Evolutionary conservation across 78 protist genomes (phyloP).

Genomic region (Tieghemostelium lacteum): DNA sequence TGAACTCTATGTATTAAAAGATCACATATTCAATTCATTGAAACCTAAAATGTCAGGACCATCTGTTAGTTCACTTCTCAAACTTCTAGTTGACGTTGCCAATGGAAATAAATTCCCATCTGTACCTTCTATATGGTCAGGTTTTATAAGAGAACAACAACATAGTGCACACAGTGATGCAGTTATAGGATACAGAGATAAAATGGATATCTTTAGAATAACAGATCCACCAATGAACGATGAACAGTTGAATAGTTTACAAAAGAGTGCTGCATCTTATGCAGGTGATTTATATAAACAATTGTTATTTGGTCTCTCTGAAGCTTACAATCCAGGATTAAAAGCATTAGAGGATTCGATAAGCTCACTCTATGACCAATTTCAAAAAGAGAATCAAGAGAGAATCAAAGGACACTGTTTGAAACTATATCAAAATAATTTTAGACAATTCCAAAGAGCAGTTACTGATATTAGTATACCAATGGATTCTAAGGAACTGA

Average conservation of each 20-base stretch:
- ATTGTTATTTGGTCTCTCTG: slow-evolving; percentile 53
- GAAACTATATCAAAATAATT: not conserved
- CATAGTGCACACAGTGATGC: slow-evolving; percentile 24
- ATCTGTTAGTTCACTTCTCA: slow-evolving; percentile 35
- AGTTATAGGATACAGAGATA: not conserved
- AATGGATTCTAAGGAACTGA: not conserved
- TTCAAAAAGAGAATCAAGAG: slow-evolving; percentile 13
- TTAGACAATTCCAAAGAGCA: not conserved
- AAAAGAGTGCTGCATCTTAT: not conserved
- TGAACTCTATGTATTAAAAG: slow-evolving; percentile 19
- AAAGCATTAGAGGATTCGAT: not conserved
- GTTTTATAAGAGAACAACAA: slow-evolving; percentile 74
- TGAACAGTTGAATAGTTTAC: slow-evolving; percentile 5
- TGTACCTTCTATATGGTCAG: slow-evolving; percentile 67
- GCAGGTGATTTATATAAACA: slow-evolving; percentile 45
- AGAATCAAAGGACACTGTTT: slow-evolving; percentile 13
- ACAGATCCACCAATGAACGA: slow-evolving; percentile 22
- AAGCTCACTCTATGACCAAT: not conserved
- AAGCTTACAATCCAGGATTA: slow-evolving; percentile 60
- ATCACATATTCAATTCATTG: slow-evolving; percentile 8
- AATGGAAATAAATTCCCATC: slow-evolving; percentile 56
- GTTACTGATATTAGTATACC: not conserved
- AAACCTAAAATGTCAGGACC: slow-evolving; percentile 43
- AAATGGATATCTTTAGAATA: not conserved
- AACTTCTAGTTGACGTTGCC: slow-evolving; percentile 46